These are phyloP conservation scores for Dendrothele bispora DNA, from an alignment of 768 basidiomycete genomes.

Conservation along the genomic window DNA sequence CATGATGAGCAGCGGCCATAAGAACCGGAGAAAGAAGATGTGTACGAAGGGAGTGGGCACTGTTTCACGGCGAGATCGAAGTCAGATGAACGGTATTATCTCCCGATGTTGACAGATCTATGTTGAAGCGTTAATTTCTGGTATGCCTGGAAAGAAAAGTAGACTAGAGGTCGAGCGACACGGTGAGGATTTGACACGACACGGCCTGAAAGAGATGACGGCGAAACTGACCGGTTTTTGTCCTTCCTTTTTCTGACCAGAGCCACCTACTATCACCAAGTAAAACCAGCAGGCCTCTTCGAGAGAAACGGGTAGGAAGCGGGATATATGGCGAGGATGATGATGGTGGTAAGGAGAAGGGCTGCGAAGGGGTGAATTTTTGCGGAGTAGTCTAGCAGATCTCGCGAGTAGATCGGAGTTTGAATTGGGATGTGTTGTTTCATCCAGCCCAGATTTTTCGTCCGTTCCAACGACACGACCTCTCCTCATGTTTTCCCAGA, in stretches of 20 bases:
- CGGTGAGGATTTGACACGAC: too few relatives aligned
- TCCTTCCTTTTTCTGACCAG: too few relatives aligned
- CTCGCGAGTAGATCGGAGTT: conserved; percentile 5
- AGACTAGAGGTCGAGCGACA: neutral
- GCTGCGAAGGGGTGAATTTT: neutral
- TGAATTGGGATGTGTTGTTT: neutral
- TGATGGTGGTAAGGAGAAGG: conserved; percentile 3
- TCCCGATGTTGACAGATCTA: conserved; percentile 71
- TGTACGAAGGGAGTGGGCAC: conserved; percentile 18
- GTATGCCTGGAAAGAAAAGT: conserved; percentile 9
- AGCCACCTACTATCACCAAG: too few relatives aligned
- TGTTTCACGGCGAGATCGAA: conserved; percentile 38
- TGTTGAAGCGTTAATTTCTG: conserved; percentile 20
- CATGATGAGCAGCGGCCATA: conserved; percentile 55
- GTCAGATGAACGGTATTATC: conserved; percentile 48
- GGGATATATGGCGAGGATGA: too few relatives aligned
- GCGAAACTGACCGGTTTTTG: too few relatives aligned
- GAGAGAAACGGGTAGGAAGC: too few relatives aligned
- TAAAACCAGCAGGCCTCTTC: too few relatives aligned
- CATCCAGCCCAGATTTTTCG: too few relatives aligned
- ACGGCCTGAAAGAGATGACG: too few relatives aligned
- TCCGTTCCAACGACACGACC: too few relatives aligned
- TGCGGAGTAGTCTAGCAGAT: neutral
- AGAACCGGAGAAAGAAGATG: conserved; percentile 13
- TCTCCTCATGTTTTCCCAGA: neutral